Base-by-base conservation (phyloP, 306 rosid genomes). In the Medicago ruthenica region DNA sequence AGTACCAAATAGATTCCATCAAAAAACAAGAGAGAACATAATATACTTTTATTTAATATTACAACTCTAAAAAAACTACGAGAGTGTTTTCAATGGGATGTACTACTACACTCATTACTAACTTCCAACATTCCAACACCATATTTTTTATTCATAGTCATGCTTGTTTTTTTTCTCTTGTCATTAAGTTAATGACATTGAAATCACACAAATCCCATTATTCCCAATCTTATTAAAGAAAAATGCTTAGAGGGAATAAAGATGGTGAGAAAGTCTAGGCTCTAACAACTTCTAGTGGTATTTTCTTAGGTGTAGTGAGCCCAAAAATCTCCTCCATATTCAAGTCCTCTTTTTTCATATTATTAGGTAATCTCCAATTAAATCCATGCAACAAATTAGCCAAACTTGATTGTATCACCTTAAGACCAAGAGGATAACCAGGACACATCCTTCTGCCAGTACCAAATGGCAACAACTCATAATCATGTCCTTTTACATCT, bases 391-490 rank as follows among this genome's bases (percentile, higher is more conserved):
- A 70, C n/a, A 91, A 60, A 42, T 93, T 93, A 0, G 98, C 96
- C 80, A 91, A 79, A 68, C 92, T 93, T 53, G 87, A 21, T 5
- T 86, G 93, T 70, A 93, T 91, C 4, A 91, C 96, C 84, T 89
- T 93, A 4, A 89, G 14, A 9, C 98, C 98, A 15, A 91, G 91
- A 78, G 88, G 74, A 62, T 93, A 89, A 4, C 96, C 97, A 10
- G 96, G 98, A 20, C 98, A 91, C 96, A 91, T 91, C 61, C 97
- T 87, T 80, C 98, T 85, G 3, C 97, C 98, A 8, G 97, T 78
- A 44, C 98, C 97, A 75, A 93, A 93, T 15, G 97, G 98, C 73
- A 93, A 48, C 13, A 93, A 73, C 83, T 89, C 96, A 41, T 9
- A 93, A 74, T 91, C 86, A 18, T 91, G 96, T 3, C 96, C 97